These are phyloP conservation scores for Babesia bigemina DNA, from an alignment of 169 alveolate genomes.

Conservation along the genomic window DNA sequence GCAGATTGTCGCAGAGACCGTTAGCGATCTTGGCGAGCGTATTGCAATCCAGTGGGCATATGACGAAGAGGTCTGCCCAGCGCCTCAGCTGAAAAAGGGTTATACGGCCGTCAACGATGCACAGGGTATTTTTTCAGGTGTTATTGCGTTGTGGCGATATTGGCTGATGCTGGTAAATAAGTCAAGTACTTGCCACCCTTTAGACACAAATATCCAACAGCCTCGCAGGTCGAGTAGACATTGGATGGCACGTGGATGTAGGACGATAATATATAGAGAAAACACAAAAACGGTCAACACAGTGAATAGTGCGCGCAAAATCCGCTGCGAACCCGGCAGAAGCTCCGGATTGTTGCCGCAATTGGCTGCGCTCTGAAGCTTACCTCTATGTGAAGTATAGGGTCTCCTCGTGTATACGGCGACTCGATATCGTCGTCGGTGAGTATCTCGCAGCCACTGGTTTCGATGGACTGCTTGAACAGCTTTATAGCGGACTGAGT, in stretches of 20 bases:
- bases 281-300: too few species aligned
- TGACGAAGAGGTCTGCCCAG: slow-evolving; percentile 88
- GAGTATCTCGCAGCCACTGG: slow-evolving; percentile 15
- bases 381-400: slow-evolving; percentile 54
- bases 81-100: slow-evolving; percentile 84
- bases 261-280: too few species aligned
- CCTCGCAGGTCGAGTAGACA: too few species aligned
- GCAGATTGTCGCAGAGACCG: slow-evolving; percentile 91
- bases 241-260: too few species aligned
- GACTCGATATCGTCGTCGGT: background rate
- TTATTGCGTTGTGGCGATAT: too few species aligned
- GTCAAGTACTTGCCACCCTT: too few species aligned
- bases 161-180: too few species aligned
- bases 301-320: too few species aligned
- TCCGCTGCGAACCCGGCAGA: too few species aligned
- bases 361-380: background rate
- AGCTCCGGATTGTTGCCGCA: too few species aligned
- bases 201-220: too few species aligned
- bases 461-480: background rate
- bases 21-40: slow-evolving; percentile 89
- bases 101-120: slow-evolving; percentile 30
- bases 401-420: slow-evolving; percentile 24
- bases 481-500: background rate
- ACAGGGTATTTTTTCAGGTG: background rate
- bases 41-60: slow-evolving; percentile 94